A percentile compares a stretch with the other conserved stretches of the same genome.
Evolutionary conservation across 208 protist species (phyloP).

Genomic region (Crithidia bombi): DNA sequence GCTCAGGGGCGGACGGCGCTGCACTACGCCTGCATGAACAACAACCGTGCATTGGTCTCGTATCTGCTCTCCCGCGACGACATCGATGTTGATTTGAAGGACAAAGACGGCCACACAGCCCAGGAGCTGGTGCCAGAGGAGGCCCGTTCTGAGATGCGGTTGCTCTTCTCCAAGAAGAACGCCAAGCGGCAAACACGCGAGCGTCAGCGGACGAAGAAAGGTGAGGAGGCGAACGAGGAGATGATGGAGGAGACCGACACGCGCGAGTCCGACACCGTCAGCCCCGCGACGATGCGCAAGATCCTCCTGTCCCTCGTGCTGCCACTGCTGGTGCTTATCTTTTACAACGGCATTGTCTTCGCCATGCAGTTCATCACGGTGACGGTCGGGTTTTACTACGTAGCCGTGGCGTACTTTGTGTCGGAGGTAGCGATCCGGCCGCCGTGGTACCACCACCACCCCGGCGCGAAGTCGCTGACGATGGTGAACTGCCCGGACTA

Average conservation of each 20-base stretch:
- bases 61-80: constrained; percentile 52
- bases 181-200: constrained; percentile 46
- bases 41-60: constrained; percentile 41
- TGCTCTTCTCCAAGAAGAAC: constrained; percentile 62
- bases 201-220: constrained; percentile 24
- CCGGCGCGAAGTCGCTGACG: constrained; percentile 56
- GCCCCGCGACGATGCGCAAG: constrained; percentile 78
- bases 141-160: constrained; percentile 41
- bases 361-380: constrained; percentile 64
- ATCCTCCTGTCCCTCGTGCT: constrained; percentile 58
- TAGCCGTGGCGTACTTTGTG: constrained; percentile 86
- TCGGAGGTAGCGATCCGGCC: constrained; percentile 88
- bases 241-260: constrained; percentile 55
- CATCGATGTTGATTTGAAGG: constrained; percentile 47
- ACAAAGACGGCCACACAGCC: constrained; percentile 62
- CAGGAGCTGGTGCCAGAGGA: constrained; percentile 53
- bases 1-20: constrained; percentile 64
- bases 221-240: constrained; percentile 50
- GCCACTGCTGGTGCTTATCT: constrained; percentile 80
- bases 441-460: constrained; percentile 91
- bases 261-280: constrained; percentile 74
- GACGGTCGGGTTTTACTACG: constrained; percentile 77
- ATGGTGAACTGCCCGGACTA: constrained; percentile 79
- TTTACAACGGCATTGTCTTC: constrained; percentile 78
- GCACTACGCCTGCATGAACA: constrained; percentile 68